Percentiles rank a stretch among this genome's conserved stretches.
Evolutionary conservation across 768 basidiomycete species (phyloP).

Genomic region (Hysterangium stoloniferum): DNA sequence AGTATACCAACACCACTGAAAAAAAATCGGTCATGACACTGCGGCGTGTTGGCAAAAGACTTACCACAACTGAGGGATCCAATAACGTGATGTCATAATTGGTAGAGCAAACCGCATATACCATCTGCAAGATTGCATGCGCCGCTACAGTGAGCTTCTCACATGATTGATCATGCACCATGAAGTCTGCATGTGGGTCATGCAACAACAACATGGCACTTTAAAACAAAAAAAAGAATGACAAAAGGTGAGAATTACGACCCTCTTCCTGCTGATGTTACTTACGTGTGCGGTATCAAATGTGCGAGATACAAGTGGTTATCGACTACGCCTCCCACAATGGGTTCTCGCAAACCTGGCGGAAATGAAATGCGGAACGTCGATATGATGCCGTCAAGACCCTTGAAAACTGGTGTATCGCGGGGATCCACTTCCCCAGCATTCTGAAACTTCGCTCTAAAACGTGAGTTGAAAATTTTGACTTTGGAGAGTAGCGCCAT

Average conservation of each 20-base stretch:
- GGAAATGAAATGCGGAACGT: slow-evolving; percentile 57
- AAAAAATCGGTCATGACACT: neutral
- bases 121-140: slow-evolving; percentile 56
- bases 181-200: slow-evolving; percentile 65
- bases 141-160: slow-evolving; percentile 63
- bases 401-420: slow-evolving; percentile 53
- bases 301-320: slow-evolving; percentile 32
- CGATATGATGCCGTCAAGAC: slow-evolving; percentile 50
- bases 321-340: slow-evolving; percentile 38
- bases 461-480: slow-evolving; percentile 63
- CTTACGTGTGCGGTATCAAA: slow-evolving; percentile 20
- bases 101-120: slow-evolving; percentile 59
- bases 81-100: slow-evolving; percentile 65
- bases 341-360: slow-evolving; percentile 44
- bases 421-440: slow-evolving; percentile 38
- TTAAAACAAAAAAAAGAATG: slow-evolving; percentile 4
- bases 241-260: too few relatives aligned
- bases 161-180: slow-evolving; percentile 52
- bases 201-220: slow-evolving; percentile 67
- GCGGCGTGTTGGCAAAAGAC: slow-evolving; percentile 15
- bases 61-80: slow-evolving; percentile 63
- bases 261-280: too few relatives aligned
- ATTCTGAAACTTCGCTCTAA: slow-evolving; percentile 34
- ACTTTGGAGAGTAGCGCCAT: slow-evolving; percentile 52
- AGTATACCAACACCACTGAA: slow-evolving; percentile 61